A percentile compares a stretch with the other conserved stretches of the same genome.
Conservation (phyloP, 495 filamentous ascomycete genomes). For the Neurospora tetrasperma region DNA sequence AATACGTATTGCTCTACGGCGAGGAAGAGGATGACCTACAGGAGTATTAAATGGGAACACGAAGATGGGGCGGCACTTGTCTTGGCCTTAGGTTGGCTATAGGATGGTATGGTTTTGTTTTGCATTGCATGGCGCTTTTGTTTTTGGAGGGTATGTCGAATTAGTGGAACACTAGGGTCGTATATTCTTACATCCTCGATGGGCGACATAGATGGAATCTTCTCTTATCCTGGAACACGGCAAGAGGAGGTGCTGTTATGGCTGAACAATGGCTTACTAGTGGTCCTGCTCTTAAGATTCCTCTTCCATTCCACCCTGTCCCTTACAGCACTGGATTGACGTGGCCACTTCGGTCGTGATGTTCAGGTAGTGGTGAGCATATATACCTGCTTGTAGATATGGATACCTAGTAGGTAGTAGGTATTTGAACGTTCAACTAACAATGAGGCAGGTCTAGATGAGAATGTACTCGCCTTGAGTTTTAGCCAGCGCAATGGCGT, state of each 20-base stretch:
- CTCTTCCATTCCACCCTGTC: background rate
- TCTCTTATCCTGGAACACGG: conserved; percentile 1
- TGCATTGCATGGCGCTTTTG: background rate
- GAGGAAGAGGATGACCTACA: conserved; percentile 50
- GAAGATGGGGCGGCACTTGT: background rate
- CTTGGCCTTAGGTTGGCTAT: background rate
- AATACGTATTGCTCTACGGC: conserved; percentile 84
- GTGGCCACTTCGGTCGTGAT: background rate
- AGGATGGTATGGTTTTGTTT: conserved; percentile 2
- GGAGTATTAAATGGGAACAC: conserved; percentile 8
- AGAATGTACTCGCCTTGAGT: background rate
- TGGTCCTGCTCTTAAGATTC: background rate
- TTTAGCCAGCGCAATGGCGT: background rate
- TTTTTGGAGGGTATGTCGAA: conserved; percentile 15
- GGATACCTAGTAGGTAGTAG: background rate
- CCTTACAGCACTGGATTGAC: background rate
- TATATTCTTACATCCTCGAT: conserved; percentile 11
- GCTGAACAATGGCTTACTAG: background rate
- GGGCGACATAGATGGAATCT: conserved; percentile 18
- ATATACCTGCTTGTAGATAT: background rate
- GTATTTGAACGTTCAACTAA: background rate
- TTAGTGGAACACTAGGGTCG: conserved; percentile 22
- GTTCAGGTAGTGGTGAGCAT: background rate
- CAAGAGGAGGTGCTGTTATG: background rate
- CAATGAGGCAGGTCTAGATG: background rate